A percentile compares a stretch with the other conserved stretches of the same genome.
Evolutionary conservation across 208 protist genomes (phyloP).

Genomic region (Crithidia mellificae): DNA sequence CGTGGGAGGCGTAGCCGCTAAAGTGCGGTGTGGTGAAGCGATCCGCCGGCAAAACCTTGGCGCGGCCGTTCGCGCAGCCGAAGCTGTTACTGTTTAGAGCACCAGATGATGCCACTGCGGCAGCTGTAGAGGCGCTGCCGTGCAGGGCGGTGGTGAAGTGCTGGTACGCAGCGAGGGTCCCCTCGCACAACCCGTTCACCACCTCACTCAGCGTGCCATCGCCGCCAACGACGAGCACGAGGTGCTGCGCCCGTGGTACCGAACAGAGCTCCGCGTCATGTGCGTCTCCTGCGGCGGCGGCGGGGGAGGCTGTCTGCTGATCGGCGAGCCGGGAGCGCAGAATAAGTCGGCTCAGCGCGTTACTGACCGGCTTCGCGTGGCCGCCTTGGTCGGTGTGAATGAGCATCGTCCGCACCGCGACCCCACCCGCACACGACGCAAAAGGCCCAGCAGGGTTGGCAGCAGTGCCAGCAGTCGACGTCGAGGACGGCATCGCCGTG

Average conservation of each 20-base stretch:
- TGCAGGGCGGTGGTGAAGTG: not conserved
- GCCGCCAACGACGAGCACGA: conserved; percentile 69
- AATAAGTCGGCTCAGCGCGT: conserved; percentile 25
- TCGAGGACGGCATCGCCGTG: no score
- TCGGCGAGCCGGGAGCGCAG: conserved; percentile 13
- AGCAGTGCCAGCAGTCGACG: no score
- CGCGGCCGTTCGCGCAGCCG: no score
- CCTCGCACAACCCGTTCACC: conserved; percentile 72
- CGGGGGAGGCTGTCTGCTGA: not conserved
- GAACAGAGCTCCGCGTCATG: no score
- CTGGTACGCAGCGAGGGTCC: conserved; percentile 38
- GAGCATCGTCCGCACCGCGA: conserved; percentile 12
- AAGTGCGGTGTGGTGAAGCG: not conserved
- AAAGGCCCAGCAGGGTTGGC: no score
- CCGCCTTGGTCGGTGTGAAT: conserved; percentile 22
- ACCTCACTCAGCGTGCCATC: conserved; percentile 84
- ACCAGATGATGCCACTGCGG: not conserved
- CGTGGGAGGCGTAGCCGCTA: conserved; percentile 30
- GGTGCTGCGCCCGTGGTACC: conserved; percentile 25
- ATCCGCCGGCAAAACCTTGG: not conserved
- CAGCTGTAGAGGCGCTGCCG: not conserved
- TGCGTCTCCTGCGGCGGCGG: no score
- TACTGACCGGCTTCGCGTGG: conserved; percentile 17
- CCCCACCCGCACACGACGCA: no score
- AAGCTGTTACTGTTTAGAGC: no score